Evolutionary conservation across 495 filamentous ascomycete genomes (phyloP), one percentile per base, ranked within the genome.

Genomic region (Aspergillus conjunctus): DNA sequence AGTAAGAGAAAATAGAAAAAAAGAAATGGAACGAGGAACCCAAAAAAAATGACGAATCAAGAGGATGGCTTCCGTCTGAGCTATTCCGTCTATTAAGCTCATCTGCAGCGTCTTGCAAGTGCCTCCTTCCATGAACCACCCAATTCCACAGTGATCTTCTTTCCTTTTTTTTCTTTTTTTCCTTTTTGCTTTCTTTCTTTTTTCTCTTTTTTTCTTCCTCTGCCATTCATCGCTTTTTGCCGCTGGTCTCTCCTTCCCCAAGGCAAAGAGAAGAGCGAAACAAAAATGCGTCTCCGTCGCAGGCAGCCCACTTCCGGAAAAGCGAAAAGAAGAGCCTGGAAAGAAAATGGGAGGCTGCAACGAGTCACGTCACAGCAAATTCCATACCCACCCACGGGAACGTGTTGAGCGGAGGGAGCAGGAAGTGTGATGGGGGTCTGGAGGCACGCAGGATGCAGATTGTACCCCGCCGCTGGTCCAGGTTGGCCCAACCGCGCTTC

Each of bases 41-140:
- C 7, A 32, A 31, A 48, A 14, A 46, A 14, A 44, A 33, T 15
- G 21, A 48, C 12, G 11, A 17, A 12, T 31, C 43, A 11, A 33
- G 9, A 12, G 7, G 32, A 11, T 1, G 41, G 4, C 26, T 14
- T 18, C 6, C 8, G 37, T 15, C n/a, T 37, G 17, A 51, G 49
- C 56, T 53, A 52, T 51, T 53, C 43, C 15, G 20, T 14, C 48
- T 52, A 52, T 59, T 59, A 59, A 59, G 56, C 56, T 59, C 56
- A 52, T 44, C 49, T 7, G 37, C 34, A 45, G 21, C n/a, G 49
- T 21, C 8, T 51, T 14, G 11, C 48, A 59, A 21, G 56, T 43
- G 56, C 12, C 49, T 41, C 22, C 12, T 43, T 14, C 14, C 34
- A 26, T 12, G 32, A 50, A 51, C 22, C 26, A 0, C 21, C 26